Evolutionary conservation across 768 basidiomycete species (phyloP).

Genomic region (Sarcomyxa edulis): DNA sequence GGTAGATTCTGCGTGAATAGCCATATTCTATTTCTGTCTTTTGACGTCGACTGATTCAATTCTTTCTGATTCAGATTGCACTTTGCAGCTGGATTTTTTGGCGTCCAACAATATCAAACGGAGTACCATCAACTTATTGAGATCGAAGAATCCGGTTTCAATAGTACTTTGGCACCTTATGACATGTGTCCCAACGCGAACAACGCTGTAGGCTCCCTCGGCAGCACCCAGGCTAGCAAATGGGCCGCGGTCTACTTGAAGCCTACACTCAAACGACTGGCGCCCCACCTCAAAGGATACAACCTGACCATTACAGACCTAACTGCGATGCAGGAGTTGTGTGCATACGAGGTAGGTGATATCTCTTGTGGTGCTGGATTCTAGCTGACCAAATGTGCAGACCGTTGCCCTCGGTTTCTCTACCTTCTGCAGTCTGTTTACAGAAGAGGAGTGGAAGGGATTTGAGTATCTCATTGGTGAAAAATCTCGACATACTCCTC

Average conservation of each 20-base stretch:
- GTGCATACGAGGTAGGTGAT: conserved; percentile 63
- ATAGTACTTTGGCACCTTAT: conserved; percentile 71
- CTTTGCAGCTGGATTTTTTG: conserved; percentile 59
- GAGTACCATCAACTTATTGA: conserved; percentile 61
- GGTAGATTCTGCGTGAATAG: conserved; percentile 40
- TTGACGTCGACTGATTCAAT: not conserved
- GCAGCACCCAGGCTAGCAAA: conserved; percentile 33
- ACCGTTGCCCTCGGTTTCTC: conserved; percentile 79
- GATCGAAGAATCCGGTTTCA: conserved; percentile 52
- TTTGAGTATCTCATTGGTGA: conserved; percentile 55
- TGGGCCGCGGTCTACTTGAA: conserved; percentile 63
- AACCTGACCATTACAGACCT: conserved; percentile 46
- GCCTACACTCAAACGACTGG: conserved; percentile 49
- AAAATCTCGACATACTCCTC: not conserved
- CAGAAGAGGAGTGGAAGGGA: conserved; percentile 75
- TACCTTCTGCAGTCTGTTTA: conserved; percentile 72
- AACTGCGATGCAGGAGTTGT: conserved; percentile 60
- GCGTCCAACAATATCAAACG: conserved; percentile 38
- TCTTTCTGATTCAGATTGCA: no score
- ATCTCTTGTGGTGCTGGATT: not conserved
- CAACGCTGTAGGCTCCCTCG: conserved; percentile 37
- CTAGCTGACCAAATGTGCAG: conserved; percentile 23
- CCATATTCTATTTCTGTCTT: not conserved
- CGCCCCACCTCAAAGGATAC: conserved; percentile 43
- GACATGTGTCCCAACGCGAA: conserved; percentile 55